Conservation (phyloP, 768 basidiomycete species). For the Mycena leptocephala region DNA sequence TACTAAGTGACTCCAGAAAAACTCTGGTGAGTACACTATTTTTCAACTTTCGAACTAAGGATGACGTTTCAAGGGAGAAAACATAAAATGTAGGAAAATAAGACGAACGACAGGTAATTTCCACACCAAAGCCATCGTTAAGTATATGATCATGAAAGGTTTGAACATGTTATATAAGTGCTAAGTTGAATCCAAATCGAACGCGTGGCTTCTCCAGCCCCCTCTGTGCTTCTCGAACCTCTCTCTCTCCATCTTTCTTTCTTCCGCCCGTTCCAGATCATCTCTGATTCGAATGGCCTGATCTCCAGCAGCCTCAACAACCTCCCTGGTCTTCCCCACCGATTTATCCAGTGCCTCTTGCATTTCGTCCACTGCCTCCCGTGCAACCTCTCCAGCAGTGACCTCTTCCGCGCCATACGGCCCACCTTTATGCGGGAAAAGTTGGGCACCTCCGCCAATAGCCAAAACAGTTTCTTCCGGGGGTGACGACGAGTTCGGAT, state of each 20-base stretch:
- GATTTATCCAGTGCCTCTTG: constrained; percentile 28
- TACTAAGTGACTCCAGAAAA: background rate
- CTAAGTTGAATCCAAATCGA: constrained; percentile 42
- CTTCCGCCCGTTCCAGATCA: constrained; percentile 42
- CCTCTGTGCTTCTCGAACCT: constrained; percentile 37
- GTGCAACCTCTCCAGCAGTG: constrained; percentile 36
- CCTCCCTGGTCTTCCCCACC: constrained; percentile 38
- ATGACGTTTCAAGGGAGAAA: background rate
- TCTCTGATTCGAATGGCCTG: constrained; percentile 36
- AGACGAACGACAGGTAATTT: too few species aligned
- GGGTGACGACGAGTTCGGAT: background rate
- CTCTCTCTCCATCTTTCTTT: constrained; percentile 44
- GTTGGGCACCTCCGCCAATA: constrained; percentile 49
- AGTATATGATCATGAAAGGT: too few species aligned
- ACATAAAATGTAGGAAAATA: too few species aligned
- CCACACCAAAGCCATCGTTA: background rate
- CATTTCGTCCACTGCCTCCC: constrained; percentile 37
- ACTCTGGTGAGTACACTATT: background rate
- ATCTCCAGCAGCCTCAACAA: constrained; percentile 34
- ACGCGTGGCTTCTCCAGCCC: constrained; percentile 54
- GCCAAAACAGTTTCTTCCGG: constrained; percentile 49
- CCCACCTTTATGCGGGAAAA: constrained; percentile 46
- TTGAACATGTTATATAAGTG: constrained; percentile 46
- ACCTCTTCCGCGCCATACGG: constrained; percentile 46
- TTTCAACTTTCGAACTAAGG: background rate